Conservation (phyloP, 1,284 basidiomycete species). For the Meira miltonrushii region DNA sequence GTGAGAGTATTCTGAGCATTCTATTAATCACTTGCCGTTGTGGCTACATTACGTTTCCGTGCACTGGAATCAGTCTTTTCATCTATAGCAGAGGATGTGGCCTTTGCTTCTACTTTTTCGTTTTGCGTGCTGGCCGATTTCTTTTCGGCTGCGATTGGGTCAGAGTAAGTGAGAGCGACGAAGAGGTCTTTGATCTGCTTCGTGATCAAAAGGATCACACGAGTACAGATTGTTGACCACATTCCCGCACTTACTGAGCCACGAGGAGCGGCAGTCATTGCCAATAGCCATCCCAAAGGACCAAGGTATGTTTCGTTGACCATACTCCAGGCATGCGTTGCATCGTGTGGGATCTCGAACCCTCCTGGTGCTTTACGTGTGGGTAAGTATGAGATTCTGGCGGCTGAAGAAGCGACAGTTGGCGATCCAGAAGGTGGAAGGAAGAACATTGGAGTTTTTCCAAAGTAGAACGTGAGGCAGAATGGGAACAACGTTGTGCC, state of each 20-base stretch:
- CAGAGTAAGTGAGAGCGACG: neutral
- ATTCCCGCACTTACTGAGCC: slow-evolving; percentile 14
- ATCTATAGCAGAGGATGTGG: neutral
- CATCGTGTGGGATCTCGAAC: slow-evolving; percentile 10
- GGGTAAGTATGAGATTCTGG: neutral
- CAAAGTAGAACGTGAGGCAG: slow-evolving; percentile 41
- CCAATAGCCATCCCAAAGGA: slow-evolving; percentile 21
- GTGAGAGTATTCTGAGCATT: too few relatives aligned
- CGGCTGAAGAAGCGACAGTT: slow-evolving; percentile 2
- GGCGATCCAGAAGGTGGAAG: slow-evolving; percentile 28
- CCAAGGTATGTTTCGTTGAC: slow-evolving; percentile 17
- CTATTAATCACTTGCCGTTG: too few relatives aligned
- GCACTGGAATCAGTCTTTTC: too few relatives aligned
- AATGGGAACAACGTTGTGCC: slow-evolving; percentile 44
- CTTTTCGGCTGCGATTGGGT: neutral
- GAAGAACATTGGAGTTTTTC: slow-evolving; percentile 49
- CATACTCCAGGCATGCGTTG: slow-evolving; percentile 7
- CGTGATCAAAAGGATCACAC: slow-evolving; percentile 8
- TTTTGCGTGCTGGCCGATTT: neutral
- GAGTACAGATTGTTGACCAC: slow-evolving; percentile 11
- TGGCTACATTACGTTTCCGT: too few relatives aligned
- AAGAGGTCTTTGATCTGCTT: neutral
- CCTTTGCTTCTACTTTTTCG: slow-evolving; percentile 1
- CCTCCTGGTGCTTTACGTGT: slow-evolving; percentile 41
- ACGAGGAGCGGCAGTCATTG: slow-evolving; percentile 20